Base-by-base conservation (phyloP, 2,329 filamentous ascomycete genomes). In the Talaromyces pinophilus region DNA sequence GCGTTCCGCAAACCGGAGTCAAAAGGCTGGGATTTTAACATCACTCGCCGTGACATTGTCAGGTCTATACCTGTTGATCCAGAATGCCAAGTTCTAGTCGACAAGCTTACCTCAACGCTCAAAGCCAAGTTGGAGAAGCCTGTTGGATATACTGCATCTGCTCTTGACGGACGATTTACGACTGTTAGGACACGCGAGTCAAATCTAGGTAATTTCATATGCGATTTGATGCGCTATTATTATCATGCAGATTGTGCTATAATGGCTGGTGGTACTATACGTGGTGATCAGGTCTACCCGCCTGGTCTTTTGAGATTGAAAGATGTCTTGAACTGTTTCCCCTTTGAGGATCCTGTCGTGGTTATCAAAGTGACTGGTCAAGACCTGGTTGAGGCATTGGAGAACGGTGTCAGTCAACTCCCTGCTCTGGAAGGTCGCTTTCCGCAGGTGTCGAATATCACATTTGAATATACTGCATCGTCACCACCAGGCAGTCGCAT, bases 141-240 rank as follows among this genome's bases (percentile, higher is more conserved):
- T 0, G 83, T 97, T 35, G 92, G 93, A 2, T 96, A 91, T 80
- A 96, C 92, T 0, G 88, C 90, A 0, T 89, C 88, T 0, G 91
- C 93, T 0, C 85, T 97, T 0, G 93, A 97, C 75, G 91, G 91
- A 1, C 89, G 93, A 1, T 97, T 97, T 77, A 90, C 88, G 17
- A 96, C 92, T 0, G 92, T 96, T 0, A 85, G 93, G 11, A 82
- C 87, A 22, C 83, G 82, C 55, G 93, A 97, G 78, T 92, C 90
- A 64, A 97, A 97, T 73, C 81, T 96, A 15, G 92, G 91, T 1
- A 97, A 97, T 78, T 96, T 96, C 76, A 90, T 96, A 2, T 95
- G 91, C 78, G 93, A 97, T 75, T 85, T 97, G 28, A 96, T 97
- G 92, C 86, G 92, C 7, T 88, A 88, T 68, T 90, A 96, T 74